Percentiles rank a stretch among this genome's conserved stretches.
Evolutionary conservation across 1,284 basidiomycete genomes (phyloP).

Genomic region (Malassezia psittaci): DNA sequence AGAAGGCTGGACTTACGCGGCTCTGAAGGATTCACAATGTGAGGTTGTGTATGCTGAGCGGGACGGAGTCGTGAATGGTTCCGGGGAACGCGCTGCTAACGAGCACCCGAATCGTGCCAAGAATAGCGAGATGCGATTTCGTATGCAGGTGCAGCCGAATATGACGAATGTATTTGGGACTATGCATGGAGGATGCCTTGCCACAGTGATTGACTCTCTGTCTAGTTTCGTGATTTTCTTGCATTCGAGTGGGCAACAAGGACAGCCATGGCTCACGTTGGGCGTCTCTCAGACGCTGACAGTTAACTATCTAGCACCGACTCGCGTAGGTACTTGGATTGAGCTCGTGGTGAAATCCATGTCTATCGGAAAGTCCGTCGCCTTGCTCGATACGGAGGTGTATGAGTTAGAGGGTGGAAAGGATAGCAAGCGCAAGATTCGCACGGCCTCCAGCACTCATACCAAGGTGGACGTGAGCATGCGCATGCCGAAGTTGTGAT

Average conservation of each 20-base stretch:
- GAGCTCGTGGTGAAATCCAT: slow-evolving; percentile 31
- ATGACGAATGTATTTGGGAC: slow-evolving; percentile 13
- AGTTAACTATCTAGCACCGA: slow-evolving; percentile 35
- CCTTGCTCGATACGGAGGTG: slow-evolving; percentile 27
- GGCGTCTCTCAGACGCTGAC: slow-evolving; percentile 39
- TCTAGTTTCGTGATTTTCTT: slow-evolving; percentile 15
- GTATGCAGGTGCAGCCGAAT: slow-evolving; percentile 1
- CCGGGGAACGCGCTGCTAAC: neutral
- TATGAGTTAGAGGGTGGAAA: slow-evolving; percentile 13
- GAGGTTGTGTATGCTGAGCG: slow-evolving; percentile 5
- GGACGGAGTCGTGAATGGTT: slow-evolving; percentile 11
- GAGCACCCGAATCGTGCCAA: slow-evolving; percentile 12
- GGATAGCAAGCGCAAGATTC: slow-evolving; percentile 5
- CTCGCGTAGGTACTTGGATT: slow-evolving; percentile 29
- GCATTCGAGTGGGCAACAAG: slow-evolving; percentile 25
- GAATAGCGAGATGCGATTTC: slow-evolving; percentile 7
- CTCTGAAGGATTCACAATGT: neutral
- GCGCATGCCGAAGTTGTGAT: slow-evolving; percentile 4
- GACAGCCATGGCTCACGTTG: slow-evolving; percentile 34
- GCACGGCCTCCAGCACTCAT: slow-evolving; percentile 5
- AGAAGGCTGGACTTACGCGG: neutral
- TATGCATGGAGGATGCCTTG: slow-evolving; percentile 15
- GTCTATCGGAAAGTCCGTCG: slow-evolving; percentile 27
- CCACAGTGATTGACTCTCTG: slow-evolving; percentile 9
- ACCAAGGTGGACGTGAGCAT: slow-evolving; percentile 9